Percentiles rank a stretch among this genome's conserved stretches.
These are phyloP conservation scores for Penicillium atrosanguineum DNA, from an alignment of 495 filamentous ascomycete species.

Conservation along the genomic window DNA sequence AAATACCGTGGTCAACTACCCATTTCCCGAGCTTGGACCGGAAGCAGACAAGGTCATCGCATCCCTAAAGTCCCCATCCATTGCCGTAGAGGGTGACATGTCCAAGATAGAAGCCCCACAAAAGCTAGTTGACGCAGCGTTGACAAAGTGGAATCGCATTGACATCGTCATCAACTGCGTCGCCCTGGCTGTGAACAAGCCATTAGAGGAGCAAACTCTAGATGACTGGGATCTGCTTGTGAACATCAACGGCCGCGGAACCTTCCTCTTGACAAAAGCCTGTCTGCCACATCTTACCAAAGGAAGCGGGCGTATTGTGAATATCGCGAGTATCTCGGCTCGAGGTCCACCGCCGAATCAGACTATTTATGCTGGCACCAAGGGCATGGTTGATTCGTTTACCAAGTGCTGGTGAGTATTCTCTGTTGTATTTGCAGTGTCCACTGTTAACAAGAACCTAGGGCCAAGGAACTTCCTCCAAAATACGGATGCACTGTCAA, in stretches of 20 bases:
- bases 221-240: constrained; percentile 36
- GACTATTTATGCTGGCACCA: constrained; percentile 27
- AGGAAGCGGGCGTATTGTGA: constrained; percentile 26
- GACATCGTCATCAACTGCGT: constrained; percentile 41
- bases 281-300: constrained; percentile 26
- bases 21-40: constrained; percentile 11
- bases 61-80: constrained; percentile 9
- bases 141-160: constrained; percentile 20
- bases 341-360: constrained; percentile 24
- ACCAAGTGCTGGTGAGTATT: constrained; percentile 35
- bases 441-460: background rate
- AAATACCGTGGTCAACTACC: constrained; percentile 36
- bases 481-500: constrained; percentile 35
- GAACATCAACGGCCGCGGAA: constrained; percentile 38
- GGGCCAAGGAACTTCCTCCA: constrained; percentile 30
- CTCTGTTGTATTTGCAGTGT: too few species aligned
- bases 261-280: constrained; percentile 37
- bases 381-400: constrained; percentile 33
- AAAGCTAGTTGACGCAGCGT: constrained; percentile 19
- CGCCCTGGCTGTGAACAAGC: constrained; percentile 34
- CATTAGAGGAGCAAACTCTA: constrained; percentile 36
- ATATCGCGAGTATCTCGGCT: constrained; percentile 23
- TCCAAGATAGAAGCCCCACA: constrained; percentile 10
- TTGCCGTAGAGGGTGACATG: constrained; percentile 23
- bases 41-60: constrained; percentile 17